Conservation (phyloP, 257 asterid genomes). For the Marsdenia floribunda region DNA sequence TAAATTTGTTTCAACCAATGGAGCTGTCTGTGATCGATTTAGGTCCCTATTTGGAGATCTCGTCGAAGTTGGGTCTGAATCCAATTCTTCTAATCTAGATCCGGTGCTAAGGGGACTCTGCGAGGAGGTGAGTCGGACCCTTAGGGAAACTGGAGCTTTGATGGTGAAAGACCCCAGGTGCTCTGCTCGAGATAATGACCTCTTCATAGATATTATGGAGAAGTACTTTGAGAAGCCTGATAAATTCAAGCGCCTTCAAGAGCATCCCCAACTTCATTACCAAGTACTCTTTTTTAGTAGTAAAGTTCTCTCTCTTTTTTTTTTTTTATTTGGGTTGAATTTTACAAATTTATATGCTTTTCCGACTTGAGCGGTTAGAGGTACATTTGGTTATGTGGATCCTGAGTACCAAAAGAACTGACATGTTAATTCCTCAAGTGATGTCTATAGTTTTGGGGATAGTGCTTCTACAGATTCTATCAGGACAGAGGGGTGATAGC, state of each 20-base stretch:
- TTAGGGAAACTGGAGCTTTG: slow-evolving; percentile 84
- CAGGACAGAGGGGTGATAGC: no score
- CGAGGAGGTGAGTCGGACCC: slow-evolving; percentile 81
- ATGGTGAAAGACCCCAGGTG: slow-evolving; percentile 93
- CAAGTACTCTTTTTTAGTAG: slow-evolving; percentile 62
- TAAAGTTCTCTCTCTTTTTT: not conserved
- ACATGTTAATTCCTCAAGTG: no score
- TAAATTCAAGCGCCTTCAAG: slow-evolving; percentile 77
- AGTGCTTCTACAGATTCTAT: no score
- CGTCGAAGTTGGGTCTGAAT: slow-evolving; percentile 10
- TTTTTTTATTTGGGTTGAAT: not conserved
- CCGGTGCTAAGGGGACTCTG: slow-evolving; percentile 48
- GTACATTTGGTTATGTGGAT: no score
- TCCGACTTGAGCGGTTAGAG: not conserved
- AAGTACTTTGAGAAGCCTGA: slow-evolving; percentile 70
- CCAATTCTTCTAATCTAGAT: slow-evolving; percentile 29
- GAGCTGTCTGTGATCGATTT: slow-evolving; percentile 65
- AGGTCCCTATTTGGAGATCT: slow-evolving; percentile 48
- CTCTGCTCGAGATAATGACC: slow-evolving; percentile 71
- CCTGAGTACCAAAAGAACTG: no score
- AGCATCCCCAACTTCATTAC: slow-evolving; percentile 88
- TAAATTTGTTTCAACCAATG: not conserved
- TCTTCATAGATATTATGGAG: slow-evolving; percentile 91
- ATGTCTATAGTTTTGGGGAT: no score
- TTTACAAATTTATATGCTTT: not conserved